Evolutionary conservation across 495 filamentous ascomycete genomes (phyloP).

Genomic region (Alectoria sarmentosa): DNA sequence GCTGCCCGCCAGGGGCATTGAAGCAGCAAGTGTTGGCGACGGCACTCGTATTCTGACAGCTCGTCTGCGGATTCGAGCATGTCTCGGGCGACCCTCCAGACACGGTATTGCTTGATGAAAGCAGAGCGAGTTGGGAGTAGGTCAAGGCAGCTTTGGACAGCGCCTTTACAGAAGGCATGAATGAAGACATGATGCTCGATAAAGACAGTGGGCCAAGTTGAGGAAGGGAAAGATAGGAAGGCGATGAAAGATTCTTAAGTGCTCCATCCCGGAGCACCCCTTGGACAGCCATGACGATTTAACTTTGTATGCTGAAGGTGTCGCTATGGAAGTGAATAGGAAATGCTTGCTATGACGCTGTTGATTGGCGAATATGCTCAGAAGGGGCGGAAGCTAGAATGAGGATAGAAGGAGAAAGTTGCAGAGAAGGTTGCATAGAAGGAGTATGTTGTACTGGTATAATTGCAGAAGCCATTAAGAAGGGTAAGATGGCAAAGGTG

Average conservation of each 20-base stretch:
- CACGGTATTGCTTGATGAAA: conserved; percentile 14
- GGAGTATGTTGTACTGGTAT: too few relatives aligned
- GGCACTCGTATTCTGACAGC: conserved; percentile 49
- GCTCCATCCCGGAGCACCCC: conserved; percentile 6
- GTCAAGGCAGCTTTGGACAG: conserved; percentile 5
- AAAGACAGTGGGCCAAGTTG: neutral
- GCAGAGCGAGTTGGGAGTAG: conserved; percentile 11
- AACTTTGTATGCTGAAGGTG: neutral
- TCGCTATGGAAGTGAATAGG: neutral
- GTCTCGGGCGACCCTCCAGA: conserved; percentile 25
- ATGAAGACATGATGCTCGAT: conserved; percentile 13
- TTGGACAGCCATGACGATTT: neutral
- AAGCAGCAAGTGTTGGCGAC: conserved; percentile 71
- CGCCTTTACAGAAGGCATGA: conserved; percentile 6
- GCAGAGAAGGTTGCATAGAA: neutral
- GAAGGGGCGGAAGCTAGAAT: neutral
- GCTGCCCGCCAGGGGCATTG: conserved; percentile 68
- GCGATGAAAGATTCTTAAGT: conserved; percentile 13
- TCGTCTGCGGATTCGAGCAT: conserved; percentile 48
- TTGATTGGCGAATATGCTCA: conserved; percentile 9
- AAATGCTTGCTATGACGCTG: neutral
- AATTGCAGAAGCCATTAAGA: too few relatives aligned
- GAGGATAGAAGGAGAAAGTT: conserved; percentile 6
- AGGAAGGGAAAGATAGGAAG: neutral
- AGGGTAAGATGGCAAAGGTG: too few relatives aligned